phyloP scores from a whole-genome alignment of 345 rosid genomes.

The Heritiera littoralis region DNA sequence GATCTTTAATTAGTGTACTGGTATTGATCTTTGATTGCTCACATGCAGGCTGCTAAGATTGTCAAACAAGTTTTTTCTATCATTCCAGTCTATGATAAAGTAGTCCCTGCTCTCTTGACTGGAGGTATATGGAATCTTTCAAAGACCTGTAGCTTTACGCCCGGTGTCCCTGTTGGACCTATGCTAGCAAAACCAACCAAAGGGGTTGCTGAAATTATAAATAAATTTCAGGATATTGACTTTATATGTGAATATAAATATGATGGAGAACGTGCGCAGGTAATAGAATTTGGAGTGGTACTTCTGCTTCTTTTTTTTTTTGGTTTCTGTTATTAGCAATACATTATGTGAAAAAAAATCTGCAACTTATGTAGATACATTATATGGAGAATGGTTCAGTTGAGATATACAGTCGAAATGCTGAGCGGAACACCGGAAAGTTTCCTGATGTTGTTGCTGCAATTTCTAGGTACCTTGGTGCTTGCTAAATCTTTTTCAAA shows the following conservation, averaged over 20 bases:
- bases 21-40: slow-evolving; percentile 7
- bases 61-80: slow-evolving; percentile 85
- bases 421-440: slow-evolving; percentile 88
- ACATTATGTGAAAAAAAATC: slow-evolving; percentile 13
- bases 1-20: neutral
- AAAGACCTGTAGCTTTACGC: slow-evolving; percentile 63
- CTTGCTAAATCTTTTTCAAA: neutral
- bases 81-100: slow-evolving; percentile 89
- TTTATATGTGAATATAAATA: slow-evolving; percentile 92
- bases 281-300: slow-evolving; percentile 25
- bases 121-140: slow-evolving; percentile 89
- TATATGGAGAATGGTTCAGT: slow-evolving; percentile 82
- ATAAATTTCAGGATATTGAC: slow-evolving; percentile 79
- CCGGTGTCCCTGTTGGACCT: slow-evolving; percentile 90
- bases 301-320: slow-evolving; percentile 13
- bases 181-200: slow-evolving; percentile 96
- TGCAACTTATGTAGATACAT: slow-evolving; percentile 59
- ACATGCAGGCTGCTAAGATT: slow-evolving; percentile 75
- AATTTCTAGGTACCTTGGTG: slow-evolving; percentile 58
- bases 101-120: slow-evolving; percentile 76
- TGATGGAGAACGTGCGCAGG: slow-evolving; percentile 99
- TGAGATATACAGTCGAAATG: slow-evolving; percentile 94
- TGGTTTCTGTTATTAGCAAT: slow-evolving; percentile 5
- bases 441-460: slow-evolving; percentile 83
- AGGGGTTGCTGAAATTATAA: slow-evolving; percentile 75